These are phyloP conservation scores for Leccinum obscurum DNA, from an alignment of 768 basidiomycete species.

Conservation along the genomic window DNA sequence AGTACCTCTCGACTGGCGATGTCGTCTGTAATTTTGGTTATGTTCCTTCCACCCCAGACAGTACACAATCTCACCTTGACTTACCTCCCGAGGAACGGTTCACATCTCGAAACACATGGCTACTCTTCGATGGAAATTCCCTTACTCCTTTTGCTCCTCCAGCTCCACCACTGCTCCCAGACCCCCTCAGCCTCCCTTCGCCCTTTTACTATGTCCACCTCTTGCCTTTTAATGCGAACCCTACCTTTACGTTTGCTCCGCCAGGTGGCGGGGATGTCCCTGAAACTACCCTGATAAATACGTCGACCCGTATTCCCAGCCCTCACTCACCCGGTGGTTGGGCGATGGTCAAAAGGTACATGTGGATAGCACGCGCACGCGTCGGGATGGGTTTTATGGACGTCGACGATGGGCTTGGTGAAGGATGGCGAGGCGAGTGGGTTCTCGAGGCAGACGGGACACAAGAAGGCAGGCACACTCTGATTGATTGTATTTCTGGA, in stretches of 20 bases:
- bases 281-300: constrained; percentile 47
- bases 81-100: constrained; percentile 20
- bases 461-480: constrained; percentile 54
- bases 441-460: constrained; percentile 80
- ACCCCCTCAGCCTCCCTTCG: constrained; percentile 65
- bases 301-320: constrained; percentile 47
- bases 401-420: constrained; percentile 46
- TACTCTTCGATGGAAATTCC: constrained; percentile 66
- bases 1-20: constrained; percentile 74
- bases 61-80: constrained; percentile 26
- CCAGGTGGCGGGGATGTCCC: constrained; percentile 38
- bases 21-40: constrained; percentile 81
- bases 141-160: constrained; percentile 66
- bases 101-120: constrained; percentile 51
- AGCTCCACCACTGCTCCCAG: constrained; percentile 47
- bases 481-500: constrained; percentile 54
- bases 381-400: constrained; percentile 38
- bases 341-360: constrained; percentile 58
- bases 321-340: constrained; percentile 61
- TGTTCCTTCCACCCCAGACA: constrained; percentile 47
- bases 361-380: constrained; percentile 62
- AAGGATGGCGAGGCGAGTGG: constrained; percentile 80
- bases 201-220: constrained; percentile 79
- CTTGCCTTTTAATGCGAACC: constrained; percentile 37
- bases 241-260: constrained; percentile 29